These are phyloP conservation scores for Sarocladiaceae sp. DNA, from an alignment of 2,329 filamentous ascomycete genomes.

Conservation along the genomic window DNA sequence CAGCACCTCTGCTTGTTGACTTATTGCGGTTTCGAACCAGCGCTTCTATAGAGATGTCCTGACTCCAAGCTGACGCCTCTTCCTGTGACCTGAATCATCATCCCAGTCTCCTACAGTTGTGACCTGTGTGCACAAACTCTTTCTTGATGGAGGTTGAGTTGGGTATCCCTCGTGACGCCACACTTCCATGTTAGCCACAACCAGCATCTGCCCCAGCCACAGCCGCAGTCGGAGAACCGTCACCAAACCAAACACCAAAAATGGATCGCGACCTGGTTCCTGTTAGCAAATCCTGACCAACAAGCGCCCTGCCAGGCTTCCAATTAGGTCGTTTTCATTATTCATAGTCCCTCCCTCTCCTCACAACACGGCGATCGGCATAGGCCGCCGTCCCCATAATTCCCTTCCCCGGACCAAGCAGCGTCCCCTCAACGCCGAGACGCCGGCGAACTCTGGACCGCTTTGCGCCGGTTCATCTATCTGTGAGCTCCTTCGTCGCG, in stretches of 20 bases:
- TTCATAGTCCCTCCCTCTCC: not conserved
- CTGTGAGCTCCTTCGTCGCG: not conserved
- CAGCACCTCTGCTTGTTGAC: too few species aligned
- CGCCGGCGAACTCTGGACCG: not conserved
- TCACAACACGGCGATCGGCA: slow-evolving; percentile 1
- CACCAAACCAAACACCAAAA: not conserved
- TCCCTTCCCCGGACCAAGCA: slow-evolving; percentile 1
- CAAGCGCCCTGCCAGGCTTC: not conserved
- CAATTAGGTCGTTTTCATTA: slow-evolving; percentile 6
- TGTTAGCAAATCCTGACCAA: slow-evolving; percentile 5
- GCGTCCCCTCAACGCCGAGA: not conserved
- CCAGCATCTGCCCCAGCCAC: too few species aligned
- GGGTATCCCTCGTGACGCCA: too few species aligned
- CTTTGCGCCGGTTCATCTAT: not conserved
- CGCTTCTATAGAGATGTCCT: too few species aligned
- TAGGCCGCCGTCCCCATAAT: not conserved
- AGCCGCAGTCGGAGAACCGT: not conserved
- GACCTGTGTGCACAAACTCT: too few species aligned
- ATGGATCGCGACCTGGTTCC: not conserved
- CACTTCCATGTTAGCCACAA: too few species aligned
- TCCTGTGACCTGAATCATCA: too few species aligned
- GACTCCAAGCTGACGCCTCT: too few species aligned
- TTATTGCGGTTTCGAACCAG: too few species aligned
- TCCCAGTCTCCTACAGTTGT: too few species aligned
- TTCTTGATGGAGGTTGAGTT: too few species aligned